Evolutionary conservation across 768 basidiomycete species (phyloP).

Genomic region (Boletus insuetus): DNA sequence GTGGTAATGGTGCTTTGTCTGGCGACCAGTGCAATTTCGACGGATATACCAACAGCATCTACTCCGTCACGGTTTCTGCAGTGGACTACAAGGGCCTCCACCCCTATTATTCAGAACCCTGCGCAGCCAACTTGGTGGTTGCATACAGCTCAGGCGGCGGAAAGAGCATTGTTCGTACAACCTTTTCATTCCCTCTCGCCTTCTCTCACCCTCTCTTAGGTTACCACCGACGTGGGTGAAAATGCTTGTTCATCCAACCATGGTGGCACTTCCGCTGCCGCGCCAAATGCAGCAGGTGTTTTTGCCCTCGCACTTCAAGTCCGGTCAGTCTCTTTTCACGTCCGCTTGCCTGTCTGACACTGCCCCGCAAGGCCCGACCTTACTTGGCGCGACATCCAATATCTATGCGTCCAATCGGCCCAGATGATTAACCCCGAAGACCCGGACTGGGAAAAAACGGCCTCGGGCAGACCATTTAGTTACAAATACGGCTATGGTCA

Average conservation of each 20-base stretch:
- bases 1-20: constrained; percentile 87
- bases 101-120: constrained; percentile 97
- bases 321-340: constrained; percentile 48
- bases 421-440: constrained; percentile 81
- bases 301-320: constrained; percentile 87
- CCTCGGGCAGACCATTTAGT: constrained; percentile 48
- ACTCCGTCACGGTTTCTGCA: constrained; percentile 93
- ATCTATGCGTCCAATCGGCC: constrained; percentile 78
- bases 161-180: constrained; percentile 77
- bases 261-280: constrained; percentile 97
- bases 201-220: constrained; percentile 45
- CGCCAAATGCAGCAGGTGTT: constrained; percentile 93
- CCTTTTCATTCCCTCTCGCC: not conserved
- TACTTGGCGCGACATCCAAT: constrained; percentile 94
- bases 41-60: constrained; percentile 98
- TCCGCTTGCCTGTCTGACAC: constrained; percentile 10
- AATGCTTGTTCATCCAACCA: constrained; percentile 78
- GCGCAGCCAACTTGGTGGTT: constrained; percentile 95
- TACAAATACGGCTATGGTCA: constrained; percentile 98
- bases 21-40: constrained; percentile 99
- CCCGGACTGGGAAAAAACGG: constrained; percentile 89
- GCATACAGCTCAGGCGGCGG: constrained; percentile 95
- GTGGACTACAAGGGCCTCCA: constrained; percentile 91
- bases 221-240: constrained; percentile 91
- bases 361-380: constrained; percentile 71